Percentiles rank a stretch among this genome's conserved stretches.
Conservation (phyloP, 1,139 yeast genomes). For the Candida smagusa region DNA sequence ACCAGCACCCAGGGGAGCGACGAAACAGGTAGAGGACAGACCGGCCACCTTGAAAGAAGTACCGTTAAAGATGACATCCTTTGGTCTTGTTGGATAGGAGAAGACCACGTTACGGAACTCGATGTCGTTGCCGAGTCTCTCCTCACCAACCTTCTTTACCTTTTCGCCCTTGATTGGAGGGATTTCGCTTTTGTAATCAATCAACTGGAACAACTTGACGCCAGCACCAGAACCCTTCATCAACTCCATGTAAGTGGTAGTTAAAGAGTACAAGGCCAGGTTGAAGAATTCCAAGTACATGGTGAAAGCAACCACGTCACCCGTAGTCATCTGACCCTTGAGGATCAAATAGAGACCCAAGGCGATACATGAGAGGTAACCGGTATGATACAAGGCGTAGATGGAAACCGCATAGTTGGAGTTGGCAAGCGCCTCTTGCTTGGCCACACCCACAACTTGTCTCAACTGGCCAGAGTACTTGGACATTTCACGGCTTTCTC, state of each 20-base stretch:
- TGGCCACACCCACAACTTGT: constrained; percentile 42
- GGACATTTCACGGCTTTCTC: constrained; percentile 41
- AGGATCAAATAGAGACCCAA: constrained; percentile 44
- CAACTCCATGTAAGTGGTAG: constrained; percentile 51
- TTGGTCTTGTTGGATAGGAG: constrained; percentile 86
- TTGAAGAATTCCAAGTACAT: constrained; percentile 51
- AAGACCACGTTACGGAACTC: constrained; percentile 66
- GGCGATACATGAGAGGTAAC: constrained; percentile 45
- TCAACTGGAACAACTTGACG: constrained; percentile 43
- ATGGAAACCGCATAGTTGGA: constrained; percentile 46
- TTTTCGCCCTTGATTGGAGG: constrained; percentile 41
- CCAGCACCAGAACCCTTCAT: constrained; percentile 60
- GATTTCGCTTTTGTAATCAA: constrained; percentile 43
- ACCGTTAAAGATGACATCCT: constrained; percentile 64
- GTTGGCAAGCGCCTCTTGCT: constrained; percentile 47
- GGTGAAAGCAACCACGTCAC: constrained; percentile 47
- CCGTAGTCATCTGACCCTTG: constrained; percentile 44
- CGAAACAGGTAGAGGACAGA: constrained; percentile 82
- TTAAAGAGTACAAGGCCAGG: constrained; percentile 47
- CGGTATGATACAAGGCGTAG: constrained; percentile 43
- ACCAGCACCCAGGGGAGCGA: constrained; percentile 92
- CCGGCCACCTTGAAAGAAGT: constrained; percentile 58
- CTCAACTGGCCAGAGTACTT: constrained; percentile 41
- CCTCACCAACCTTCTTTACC: constrained; percentile 28
- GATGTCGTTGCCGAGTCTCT: constrained; percentile 45